Evolutionary conservation across 2,329 filamentous ascomycete species (phyloP), one percentile per base, ranked within the genome.

Genomic region (Chrysosporium queenslandicum): DNA sequence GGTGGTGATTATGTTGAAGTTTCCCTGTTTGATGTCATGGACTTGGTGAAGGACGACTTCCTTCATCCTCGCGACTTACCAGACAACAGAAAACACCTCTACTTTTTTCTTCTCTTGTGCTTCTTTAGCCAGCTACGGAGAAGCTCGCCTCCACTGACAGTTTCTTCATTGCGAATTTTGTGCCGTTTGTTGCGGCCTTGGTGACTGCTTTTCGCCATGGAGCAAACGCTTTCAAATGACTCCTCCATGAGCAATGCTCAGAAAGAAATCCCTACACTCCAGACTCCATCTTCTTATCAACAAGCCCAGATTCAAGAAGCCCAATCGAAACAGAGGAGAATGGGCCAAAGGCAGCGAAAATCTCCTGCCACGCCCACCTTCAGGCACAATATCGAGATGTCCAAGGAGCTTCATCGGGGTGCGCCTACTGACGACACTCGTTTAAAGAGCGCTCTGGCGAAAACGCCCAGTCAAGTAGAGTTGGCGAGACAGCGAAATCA

Each of bases 401-500:
- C 34, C 25, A 51, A 29, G 12, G 53, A 55, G 34, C 41, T 52
- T 9, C 21, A 41, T 4, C 41, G 53, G 8, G 53, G 59, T 54
- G 52, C 45, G 56, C 2, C 46, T 46, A 21, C 56, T 50, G 27
- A 46, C 58, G 18, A 50, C 52, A 42, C 42, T n/a, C 46, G 46
- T 27, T 32, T 54, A 12, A 46, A 46, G 27, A 40, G 11, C 2
- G 8, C 16, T 16, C 12, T 47, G 50, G 48, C 23, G 58, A 58
- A 46, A 55, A 42, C 37, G 27, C 55, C 5, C 57, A 60, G 43
- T 56, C 60, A 36, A 53, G 58, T 23, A 27, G 59, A 63, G n/a
- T 50, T 63, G 6, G 54, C 63, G 37, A 64, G 59, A 50, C 60
- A 63, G 52, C 68, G 64, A 54, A 71, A 58, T 20, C 65, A 68